Evolutionary conservation across 2,329 filamentous ascomycete genomes (phyloP), one percentile per base, ranked within the genome.

Genomic region (Trichoderma aggressivum): DNA sequence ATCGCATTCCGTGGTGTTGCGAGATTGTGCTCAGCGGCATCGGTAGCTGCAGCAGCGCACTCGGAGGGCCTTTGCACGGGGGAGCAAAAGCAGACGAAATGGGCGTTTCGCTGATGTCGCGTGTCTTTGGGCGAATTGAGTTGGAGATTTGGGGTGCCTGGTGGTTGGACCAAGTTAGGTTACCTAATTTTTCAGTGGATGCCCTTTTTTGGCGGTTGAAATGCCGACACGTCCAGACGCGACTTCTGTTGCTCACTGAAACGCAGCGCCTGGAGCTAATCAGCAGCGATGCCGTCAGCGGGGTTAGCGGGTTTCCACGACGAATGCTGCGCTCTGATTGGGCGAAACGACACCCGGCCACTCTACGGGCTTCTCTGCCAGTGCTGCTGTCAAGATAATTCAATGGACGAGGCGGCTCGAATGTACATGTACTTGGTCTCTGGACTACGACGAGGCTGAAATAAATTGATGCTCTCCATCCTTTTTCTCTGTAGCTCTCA

Each of bases 1-100:
- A 95, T 95, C 83, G 89, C 89, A 91, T 91, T 82, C 82, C 84
- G 84, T 78, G 78, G 77, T 78, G 50, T 70, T 73, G 36, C 32
- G 71, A 63, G 72, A 50, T 64, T 71, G 71, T 75, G 74, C 63
- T 65, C 72, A 69, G 62, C 72, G 72, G 71, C 75, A 73, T 75
- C 69, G 72, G 73, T 70, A 36, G 58, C 18, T 16, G 21, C 58
- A 64, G 24, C 28, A 59, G 61, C 59, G 60, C 28, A 30, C 30
- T 65, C 50, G 50, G 11, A 21, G 43, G n/a, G 53, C 39, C 60
- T 70, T 21, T 70, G 36, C 36, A 24, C 50, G n/a, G 53, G 34
- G 11, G 53, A 70, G 60, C 53, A 53, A 65, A 32, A 70, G 68
- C 36, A 47, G 24, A 6, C n/a, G 30, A 39, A 60, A 36, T 43